Percentiles rank a stretch among this genome's conserved stretches.
Conservation (phyloP, 1,139 yeast genomes). For the Geotrichum candidum region DNA sequence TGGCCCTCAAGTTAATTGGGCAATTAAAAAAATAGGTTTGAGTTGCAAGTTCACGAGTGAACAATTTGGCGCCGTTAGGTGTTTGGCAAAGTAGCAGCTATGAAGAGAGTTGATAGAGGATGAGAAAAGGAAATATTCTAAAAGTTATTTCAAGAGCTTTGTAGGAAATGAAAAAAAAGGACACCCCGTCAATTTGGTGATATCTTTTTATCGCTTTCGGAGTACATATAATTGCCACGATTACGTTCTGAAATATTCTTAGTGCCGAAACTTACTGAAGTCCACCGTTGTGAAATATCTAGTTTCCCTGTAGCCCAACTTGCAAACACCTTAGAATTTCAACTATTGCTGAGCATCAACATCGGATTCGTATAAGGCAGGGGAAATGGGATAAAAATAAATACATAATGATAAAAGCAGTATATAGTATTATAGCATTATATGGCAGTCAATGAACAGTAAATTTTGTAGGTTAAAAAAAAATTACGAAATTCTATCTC, state of each 20-base stretch:
- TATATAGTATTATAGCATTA: too few species aligned
- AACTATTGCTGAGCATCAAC: neutral
- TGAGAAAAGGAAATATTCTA: neutral
- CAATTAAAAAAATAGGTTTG: neutral
- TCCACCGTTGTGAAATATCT: neutral
- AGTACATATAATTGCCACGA: constrained; percentile 3
- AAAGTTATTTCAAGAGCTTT: neutral
- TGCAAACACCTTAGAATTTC: neutral
- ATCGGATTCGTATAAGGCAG: neutral
- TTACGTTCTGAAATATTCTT: constrained; percentile 2
- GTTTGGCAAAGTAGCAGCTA: neutral
- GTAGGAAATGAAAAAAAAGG: neutral
- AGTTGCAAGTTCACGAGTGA: neutral
- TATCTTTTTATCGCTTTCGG: neutral
- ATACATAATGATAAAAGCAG: too few species aligned
- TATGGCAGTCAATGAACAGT: too few species aligned
- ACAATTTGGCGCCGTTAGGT: neutral
- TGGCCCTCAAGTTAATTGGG: neutral
- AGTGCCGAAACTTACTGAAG: neutral
- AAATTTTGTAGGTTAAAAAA: too few species aligned
- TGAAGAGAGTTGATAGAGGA: neutral
- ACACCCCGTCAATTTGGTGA: neutral
- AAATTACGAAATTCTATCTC: too few species aligned
- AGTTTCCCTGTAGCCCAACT: neutral
- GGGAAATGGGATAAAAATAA: too few species aligned